These are phyloP conservation scores for Geranium incanum DNA, from an alignment of 441 rosid genomes.

Conservation along the genomic window DNA sequence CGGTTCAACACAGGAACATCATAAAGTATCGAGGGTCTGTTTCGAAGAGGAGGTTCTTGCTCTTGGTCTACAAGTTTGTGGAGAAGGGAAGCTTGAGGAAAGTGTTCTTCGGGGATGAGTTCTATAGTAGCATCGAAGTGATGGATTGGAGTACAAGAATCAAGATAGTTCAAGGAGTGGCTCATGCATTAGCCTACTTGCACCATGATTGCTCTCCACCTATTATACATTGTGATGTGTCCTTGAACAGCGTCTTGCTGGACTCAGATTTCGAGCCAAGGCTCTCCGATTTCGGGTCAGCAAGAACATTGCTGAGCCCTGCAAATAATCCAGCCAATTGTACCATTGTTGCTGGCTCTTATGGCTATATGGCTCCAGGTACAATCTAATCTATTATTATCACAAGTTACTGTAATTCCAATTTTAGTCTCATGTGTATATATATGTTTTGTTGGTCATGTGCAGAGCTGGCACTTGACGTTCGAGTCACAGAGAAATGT, in stretches of 20 bases:
- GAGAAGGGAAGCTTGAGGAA: conserved; percentile 16
- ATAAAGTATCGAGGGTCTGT: conserved; percentile 7
- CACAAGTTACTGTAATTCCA: too few species aligned
- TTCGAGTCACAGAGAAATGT: conserved; percentile 18
- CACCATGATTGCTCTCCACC: conserved; percentile 23
- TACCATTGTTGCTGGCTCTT: conserved; percentile 23
- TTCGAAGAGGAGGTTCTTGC: conserved; percentile 4
- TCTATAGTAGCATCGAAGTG: not conserved
- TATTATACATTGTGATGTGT: conserved; percentile 25
- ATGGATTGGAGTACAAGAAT: conserved; percentile 22
- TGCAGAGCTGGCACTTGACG: conserved; percentile 26
- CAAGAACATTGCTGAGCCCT: conserved; percentile 21
- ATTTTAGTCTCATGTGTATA: not conserved
- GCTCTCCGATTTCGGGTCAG: conserved; percentile 24
- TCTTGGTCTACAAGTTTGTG: conserved; percentile 12
- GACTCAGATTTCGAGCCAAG: conserved; percentile 18
- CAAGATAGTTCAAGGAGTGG: conserved; percentile 18
- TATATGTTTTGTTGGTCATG: not conserved
- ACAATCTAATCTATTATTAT: not conserved
- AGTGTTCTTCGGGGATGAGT: not conserved
- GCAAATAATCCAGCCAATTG: not conserved
- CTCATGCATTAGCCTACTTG: conserved; percentile 28
- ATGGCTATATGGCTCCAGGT: conserved; percentile 28
- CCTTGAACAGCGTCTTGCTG: conserved; percentile 24
- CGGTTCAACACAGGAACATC: conserved; percentile 11